These are phyloP conservation scores for Lentithecium fluviatile DNA, from an alignment of 495 filamentous ascomycete species.

Conservation along the genomic window DNA sequence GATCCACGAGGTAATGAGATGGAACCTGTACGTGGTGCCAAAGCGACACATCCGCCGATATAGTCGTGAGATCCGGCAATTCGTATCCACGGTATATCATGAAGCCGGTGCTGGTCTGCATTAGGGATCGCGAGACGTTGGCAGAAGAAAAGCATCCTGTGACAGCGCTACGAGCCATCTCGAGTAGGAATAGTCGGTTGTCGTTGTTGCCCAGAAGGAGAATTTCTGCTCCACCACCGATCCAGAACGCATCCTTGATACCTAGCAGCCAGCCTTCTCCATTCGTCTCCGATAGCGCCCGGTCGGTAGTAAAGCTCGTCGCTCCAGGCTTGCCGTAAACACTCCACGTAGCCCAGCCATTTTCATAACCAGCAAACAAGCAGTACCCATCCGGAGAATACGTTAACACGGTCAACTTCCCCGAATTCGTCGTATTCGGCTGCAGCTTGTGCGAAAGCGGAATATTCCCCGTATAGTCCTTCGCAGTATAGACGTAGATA, in stretches of 20 bases:
- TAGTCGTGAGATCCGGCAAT: slow-evolving; percentile 80
- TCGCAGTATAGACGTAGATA: slow-evolving; percentile 81
- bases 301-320: slow-evolving; percentile 74
- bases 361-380: slow-evolving; percentile 88
- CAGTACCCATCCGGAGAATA: slow-evolving; percentile 98
- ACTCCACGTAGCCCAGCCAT: slow-evolving; percentile 94
- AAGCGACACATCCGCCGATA: slow-evolving; percentile 85
- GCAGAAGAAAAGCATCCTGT: slow-evolving; percentile 87
- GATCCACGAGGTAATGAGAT: slow-evolving; percentile 74
- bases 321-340: slow-evolving; percentile 89
- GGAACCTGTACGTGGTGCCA: slow-evolving; percentile 94
- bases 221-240: slow-evolving; percentile 82
- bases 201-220: slow-evolving; percentile 67
- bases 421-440: slow-evolving; percentile 65
- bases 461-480: slow-evolving; percentile 91
- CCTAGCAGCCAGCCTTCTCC: slow-evolving; percentile 78
- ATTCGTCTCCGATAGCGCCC: slow-evolving; percentile 60
- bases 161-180: slow-evolving; percentile 87
- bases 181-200: slow-evolving; percentile 79
- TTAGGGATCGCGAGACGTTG: slow-evolving; percentile 82
- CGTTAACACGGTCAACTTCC: slow-evolving; percentile 67
- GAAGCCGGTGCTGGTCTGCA: slow-evolving; percentile 79
- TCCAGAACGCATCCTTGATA: slow-evolving; percentile 73
- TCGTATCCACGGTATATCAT: slow-evolving; percentile 94
- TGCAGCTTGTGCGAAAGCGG: slow-evolving; percentile 79